These are phyloP conservation scores for Pestalotiopsis sp. DNA, from an alignment of 2,329 filamentous ascomycete genomes.

Conservation along the genomic window DNA sequence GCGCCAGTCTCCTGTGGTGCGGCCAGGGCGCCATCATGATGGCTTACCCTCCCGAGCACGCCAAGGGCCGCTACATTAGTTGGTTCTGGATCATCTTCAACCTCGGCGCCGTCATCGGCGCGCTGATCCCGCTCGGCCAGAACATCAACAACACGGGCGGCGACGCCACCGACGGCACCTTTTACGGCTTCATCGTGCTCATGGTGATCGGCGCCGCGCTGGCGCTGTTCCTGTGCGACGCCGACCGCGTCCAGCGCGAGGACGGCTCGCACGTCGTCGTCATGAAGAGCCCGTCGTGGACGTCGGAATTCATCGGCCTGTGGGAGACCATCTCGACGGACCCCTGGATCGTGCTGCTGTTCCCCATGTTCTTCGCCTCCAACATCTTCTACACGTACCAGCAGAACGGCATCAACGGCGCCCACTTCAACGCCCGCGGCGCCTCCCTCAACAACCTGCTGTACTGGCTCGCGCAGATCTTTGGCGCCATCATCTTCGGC, in stretches of 20 bases:
- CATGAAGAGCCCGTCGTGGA: slow-evolving; percentile 79
- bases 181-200: slow-evolving; percentile 75
- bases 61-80: slow-evolving; percentile 87
- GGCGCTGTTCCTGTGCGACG: slow-evolving; percentile 64
- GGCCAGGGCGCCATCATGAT: slow-evolving; percentile 89
- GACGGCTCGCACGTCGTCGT: slow-evolving; percentile 73
- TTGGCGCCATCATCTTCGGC: slow-evolving; percentile 70
- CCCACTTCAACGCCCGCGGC: slow-evolving; percentile 72
- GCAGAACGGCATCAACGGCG: slow-evolving; percentile 71
- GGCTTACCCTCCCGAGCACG: slow-evolving; percentile 79
- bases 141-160: slow-evolving; percentile 62
- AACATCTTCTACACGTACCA: slow-evolving; percentile 85
- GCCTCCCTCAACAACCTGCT: slow-evolving; percentile 71
- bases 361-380: slow-evolving; percentile 79
- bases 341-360: slow-evolving; percentile 70
- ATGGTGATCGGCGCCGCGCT: slow-evolving; percentile 68
- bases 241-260: slow-evolving; percentile 66
- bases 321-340: slow-evolving; percentile 66
- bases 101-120: slow-evolving; percentile 84
- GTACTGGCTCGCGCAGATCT: slow-evolving; percentile 74
- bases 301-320: slow-evolving; percentile 70
- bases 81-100: slow-evolving; percentile 98
- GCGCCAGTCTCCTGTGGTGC: slow-evolving; percentile 80
- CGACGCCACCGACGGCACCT: slow-evolving; percentile 68
- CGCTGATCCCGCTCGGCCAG: slow-evolving; percentile 73